Conservation (phyloP, 2,329 filamentous ascomycete genomes). For the Arthrobotrys iridis region DNA sequence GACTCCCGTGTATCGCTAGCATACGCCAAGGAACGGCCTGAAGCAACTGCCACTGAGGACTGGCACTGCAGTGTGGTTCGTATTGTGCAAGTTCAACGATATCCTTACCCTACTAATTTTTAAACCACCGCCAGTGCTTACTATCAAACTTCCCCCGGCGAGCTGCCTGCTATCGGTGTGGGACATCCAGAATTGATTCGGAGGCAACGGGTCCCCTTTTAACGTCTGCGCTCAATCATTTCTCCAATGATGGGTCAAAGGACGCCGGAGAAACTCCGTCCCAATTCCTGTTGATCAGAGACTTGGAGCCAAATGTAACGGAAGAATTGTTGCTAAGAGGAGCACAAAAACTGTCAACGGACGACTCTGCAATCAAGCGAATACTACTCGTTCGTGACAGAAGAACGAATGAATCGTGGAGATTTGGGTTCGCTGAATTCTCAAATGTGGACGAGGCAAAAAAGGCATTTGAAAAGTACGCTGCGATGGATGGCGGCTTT, state of each 20-base stretch:
- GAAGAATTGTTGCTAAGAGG: constrained; percentile 78
- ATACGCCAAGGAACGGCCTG: constrained; percentile 65
- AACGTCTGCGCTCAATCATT: constrained; percentile 63
- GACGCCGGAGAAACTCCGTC: constrained; percentile 68
- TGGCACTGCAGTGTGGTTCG: constrained; percentile 69
- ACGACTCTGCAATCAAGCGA: constrained; percentile 77
- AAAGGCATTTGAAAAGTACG: constrained; percentile 76
- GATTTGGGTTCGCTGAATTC: constrained; percentile 87
- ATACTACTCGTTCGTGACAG: constrained; percentile 80
- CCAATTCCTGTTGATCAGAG: constrained; percentile 79
- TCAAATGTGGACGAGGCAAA: constrained; percentile 78
- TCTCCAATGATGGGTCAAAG: constrained; percentile 60
- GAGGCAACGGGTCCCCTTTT: constrained; percentile 63
- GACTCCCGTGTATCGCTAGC: constrained; percentile 65
- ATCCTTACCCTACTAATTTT: constrained; percentile 1
- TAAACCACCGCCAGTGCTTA: constrained; percentile 63
- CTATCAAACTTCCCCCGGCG: constrained; percentile 69
- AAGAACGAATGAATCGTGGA: constrained; percentile 76
- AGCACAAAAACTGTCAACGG: constrained; percentile 73
- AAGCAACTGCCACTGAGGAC: constrained; percentile 64
- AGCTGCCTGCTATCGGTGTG: constrained; percentile 69
- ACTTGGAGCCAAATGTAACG: constrained; percentile 74
- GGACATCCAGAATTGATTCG: constrained; percentile 67
- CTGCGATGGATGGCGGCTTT: constrained; percentile 74
- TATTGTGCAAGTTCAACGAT: constrained; percentile 34